phyloP scores from a whole-genome alignment of 768 basidiomycete species.

The Boletus rufocinnamomeus region DNA sequence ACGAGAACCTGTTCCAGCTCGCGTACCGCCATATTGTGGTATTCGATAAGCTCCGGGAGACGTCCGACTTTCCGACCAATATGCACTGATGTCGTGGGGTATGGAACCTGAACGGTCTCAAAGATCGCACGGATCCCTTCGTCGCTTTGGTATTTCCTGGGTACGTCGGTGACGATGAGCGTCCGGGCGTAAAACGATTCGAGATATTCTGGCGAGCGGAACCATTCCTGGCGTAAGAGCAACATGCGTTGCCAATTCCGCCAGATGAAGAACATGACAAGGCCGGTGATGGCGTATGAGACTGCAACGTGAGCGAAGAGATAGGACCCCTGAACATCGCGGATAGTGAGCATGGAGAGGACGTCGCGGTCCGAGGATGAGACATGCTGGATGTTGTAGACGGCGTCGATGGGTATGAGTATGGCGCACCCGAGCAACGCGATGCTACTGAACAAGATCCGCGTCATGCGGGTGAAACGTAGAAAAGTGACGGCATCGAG shows the following conservation, averaged over 20 bases:
- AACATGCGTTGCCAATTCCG: slow-evolving; percentile 80
- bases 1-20: slow-evolving; percentile 90
- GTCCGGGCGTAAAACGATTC: slow-evolving; percentile 94
- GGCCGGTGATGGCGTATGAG: slow-evolving; percentile 76
- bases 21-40: slow-evolving; percentile 91
- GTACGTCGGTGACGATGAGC: slow-evolving; percentile 77
- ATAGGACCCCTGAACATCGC: slow-evolving; percentile 68
- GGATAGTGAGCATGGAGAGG: slow-evolving; percentile 84
- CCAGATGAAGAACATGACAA: slow-evolving; percentile 73
- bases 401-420: slow-evolving; percentile 84
- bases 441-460: slow-evolving; percentile 67
- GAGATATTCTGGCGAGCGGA: slow-evolving; percentile 85
- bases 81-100: slow-evolving; percentile 90
- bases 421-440: slow-evolving; percentile 65
- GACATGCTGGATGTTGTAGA: slow-evolving; percentile 78
- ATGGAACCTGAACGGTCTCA: slow-evolving; percentile 73
- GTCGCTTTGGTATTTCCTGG: slow-evolving; percentile 81
- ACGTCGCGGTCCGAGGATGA: slow-evolving; percentile 50
- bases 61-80: slow-evolving; percentile 85
- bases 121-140: slow-evolving; percentile 80
- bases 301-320: slow-evolving; percentile 85
- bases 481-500: slow-evolving; percentile 93
- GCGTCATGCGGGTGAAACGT: slow-evolving; percentile 85
- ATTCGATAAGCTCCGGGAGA: slow-evolving; percentile 88
- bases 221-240: slow-evolving; percentile 80